Percentiles rank a stretch among this genome's conserved stretches.
Conservation (phyloP, 176 grass and related monocot genomes). For the Triticum turgidum region DNA sequence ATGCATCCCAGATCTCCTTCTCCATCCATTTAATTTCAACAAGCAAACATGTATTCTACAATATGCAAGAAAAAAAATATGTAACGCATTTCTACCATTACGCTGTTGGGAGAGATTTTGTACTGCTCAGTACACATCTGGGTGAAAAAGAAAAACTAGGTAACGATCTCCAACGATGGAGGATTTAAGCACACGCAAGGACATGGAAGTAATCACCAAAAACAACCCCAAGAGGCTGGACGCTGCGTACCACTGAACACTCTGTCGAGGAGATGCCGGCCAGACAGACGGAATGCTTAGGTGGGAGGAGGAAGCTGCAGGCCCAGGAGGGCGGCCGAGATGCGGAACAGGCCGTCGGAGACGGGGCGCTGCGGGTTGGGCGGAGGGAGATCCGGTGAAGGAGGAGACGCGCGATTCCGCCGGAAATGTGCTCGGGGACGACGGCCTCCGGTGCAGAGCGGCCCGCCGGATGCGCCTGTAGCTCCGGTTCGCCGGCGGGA, state of each 20-base stretch:
- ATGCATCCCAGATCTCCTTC: background rate
- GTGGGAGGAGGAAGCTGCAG: background rate
- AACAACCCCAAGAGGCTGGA: background rate
- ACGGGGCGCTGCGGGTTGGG: background rate
- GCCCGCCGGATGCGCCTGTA: background rate
- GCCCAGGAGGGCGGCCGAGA: background rate
- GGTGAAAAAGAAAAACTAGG: no score
- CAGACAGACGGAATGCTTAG: background rate
- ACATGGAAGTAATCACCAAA: background rate
- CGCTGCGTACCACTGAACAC: background rate
- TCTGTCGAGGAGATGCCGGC: background rate
- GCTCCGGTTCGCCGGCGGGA: background rate
- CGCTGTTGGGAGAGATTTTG: background rate
- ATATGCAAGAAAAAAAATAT: background rate
- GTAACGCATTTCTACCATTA: background rate
- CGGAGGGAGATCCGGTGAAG: background rate
- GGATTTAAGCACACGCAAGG: background rate
- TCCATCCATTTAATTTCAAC: background rate
- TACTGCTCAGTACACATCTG: background rate
- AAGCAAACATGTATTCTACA: background rate
- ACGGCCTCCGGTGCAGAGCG: background rate
- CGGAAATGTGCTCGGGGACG: background rate
- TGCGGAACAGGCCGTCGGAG: background rate
- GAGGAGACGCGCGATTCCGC: background rate
- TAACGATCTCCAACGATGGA: background rate